Evolutionary conservation across 2,329 filamentous ascomycete genomes (phyloP).

Genomic region (Pseudogymnoascus sp.): DNA sequence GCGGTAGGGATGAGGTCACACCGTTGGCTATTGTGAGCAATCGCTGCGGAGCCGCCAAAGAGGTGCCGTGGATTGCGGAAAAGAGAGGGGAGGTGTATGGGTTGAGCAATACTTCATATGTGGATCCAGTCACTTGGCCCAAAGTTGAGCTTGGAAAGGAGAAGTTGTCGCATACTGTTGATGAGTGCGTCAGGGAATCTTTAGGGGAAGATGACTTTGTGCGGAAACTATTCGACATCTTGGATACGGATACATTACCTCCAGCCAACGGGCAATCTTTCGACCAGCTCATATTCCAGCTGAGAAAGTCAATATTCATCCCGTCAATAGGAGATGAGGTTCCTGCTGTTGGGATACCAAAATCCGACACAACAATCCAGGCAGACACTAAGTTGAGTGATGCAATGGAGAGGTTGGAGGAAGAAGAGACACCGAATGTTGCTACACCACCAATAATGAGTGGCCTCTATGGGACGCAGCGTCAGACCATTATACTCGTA

Average conservation of each 20-base stretch:
- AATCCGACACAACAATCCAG: slow-evolving; percentile 27
- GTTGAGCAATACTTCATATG: slow-evolving; percentile 56
- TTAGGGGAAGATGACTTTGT: slow-evolving; percentile 42
- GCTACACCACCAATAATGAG: slow-evolving; percentile 41
- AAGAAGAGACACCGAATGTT: slow-evolving; percentile 31
- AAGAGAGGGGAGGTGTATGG: slow-evolving; percentile 47
- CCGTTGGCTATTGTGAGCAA: slow-evolving; percentile 58
- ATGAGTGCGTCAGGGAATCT: slow-evolving; percentile 33
- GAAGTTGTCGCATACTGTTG: slow-evolving; percentile 32
- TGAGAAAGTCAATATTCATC: slow-evolving; percentile 56
- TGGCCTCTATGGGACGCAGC: slow-evolving; percentile 58
- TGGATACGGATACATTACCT: slow-evolving; percentile 53
- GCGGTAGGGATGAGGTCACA: slow-evolving; percentile 29
- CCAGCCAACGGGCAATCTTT: slow-evolving; percentile 33
- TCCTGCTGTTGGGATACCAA: slow-evolving; percentile 16
- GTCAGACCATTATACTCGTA: slow-evolving; percentile 55
- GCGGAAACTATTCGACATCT: slow-evolving; percentile 44
- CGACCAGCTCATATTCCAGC: slow-evolving; percentile 44
- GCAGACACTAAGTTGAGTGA: slow-evolving; percentile 29
- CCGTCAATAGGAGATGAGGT: slow-evolving; percentile 47
- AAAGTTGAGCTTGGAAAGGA: slow-evolving; percentile 50
- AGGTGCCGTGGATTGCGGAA: slow-evolving; percentile 53
- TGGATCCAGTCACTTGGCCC: slow-evolving; percentile 49
- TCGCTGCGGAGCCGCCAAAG: slow-evolving; percentile 43
- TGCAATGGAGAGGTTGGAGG: slow-evolving; percentile 27